Conservation (phyloP, 192 early-diverging fungal genomes). For the Linnemannia elongata region DNA sequence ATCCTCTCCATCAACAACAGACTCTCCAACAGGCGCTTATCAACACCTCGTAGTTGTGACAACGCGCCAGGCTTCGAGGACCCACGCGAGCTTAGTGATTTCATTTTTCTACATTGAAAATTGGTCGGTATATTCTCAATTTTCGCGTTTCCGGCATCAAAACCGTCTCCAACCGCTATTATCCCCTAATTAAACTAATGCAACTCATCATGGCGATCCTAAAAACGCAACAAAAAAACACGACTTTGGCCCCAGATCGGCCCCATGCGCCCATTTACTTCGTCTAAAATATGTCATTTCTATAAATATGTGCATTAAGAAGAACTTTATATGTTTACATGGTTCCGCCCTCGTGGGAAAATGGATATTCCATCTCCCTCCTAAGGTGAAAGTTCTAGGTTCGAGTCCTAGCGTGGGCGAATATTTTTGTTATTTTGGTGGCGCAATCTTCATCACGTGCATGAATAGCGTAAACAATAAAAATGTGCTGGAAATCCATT, state of each 20-base stretch:
- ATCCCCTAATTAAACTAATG: background rate
- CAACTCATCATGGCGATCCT: no score
- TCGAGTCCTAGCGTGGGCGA: constrained; percentile 71
- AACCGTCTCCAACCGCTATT: background rate
- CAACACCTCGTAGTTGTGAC: no score
- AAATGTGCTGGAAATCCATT: no score
- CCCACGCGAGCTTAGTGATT: no score
- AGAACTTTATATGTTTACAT: background rate
- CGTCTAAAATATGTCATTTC: fast-evolving
- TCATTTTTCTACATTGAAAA: no score
- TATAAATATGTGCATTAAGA: background rate
- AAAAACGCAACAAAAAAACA: background rate
- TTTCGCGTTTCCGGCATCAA: background rate
- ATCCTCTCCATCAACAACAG: background rate
- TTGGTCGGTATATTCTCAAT: background rate
- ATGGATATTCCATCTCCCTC: constrained; percentile 76
- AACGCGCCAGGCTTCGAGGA: no score
- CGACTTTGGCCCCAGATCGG: background rate
- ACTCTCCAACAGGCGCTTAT: background rate
- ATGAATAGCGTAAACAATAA: no score
- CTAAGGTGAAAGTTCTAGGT: constrained; percentile 75
- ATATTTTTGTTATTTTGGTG: constrained; percentile 23
- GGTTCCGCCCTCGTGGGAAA: constrained; percentile 65
- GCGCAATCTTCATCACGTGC: no score
- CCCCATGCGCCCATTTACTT: background rate